Conservation (phyloP, 169 alveolate genomes). For the Eimeria maxima region DNA sequence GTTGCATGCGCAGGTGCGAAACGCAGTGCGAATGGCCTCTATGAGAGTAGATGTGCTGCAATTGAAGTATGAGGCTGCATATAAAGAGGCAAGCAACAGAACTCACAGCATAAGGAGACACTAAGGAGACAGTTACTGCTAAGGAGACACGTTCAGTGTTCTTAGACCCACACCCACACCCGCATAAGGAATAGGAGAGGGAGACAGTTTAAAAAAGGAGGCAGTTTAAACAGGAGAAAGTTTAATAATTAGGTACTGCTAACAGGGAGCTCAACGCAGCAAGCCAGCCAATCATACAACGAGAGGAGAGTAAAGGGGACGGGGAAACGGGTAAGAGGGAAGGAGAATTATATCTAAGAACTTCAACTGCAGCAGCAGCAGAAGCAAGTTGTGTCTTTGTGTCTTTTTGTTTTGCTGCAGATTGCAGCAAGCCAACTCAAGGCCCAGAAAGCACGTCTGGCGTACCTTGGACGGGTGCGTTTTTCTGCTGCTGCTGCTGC, state of each 20-base stretch:
- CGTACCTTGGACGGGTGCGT: slow-evolving; percentile 14
- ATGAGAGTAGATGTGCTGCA: neutral
- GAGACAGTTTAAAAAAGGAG: too few relatives aligned
- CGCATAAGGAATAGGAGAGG: too few relatives aligned
- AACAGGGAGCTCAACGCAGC: too few relatives aligned
- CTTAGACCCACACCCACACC: too few relatives aligned
- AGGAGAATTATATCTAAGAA: too few relatives aligned
- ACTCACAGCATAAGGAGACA: neutral
- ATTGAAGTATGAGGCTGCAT: neutral
- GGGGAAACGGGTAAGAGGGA: too few relatives aligned
- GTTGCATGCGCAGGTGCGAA: neutral
- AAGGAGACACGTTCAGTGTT: neutral
- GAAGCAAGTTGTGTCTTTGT: neutral
- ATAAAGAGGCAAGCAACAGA: neutral
- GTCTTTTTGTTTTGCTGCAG: neutral
- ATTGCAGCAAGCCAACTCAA: slow-evolving; percentile 7
- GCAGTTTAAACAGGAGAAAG: too few relatives aligned
- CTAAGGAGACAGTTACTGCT: neutral
- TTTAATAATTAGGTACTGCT: too few relatives aligned
- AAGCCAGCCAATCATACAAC: too few relatives aligned
- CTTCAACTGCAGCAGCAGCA: neutral
- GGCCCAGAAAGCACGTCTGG: slow-evolving; percentile 22
- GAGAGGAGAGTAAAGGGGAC: too few relatives aligned
- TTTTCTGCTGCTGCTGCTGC: neutral
- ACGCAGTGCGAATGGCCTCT: neutral